phyloP scores from a whole-genome alignment of 2,329 filamentous ascomycete species.

The Aureobasidium sp. region DNA sequence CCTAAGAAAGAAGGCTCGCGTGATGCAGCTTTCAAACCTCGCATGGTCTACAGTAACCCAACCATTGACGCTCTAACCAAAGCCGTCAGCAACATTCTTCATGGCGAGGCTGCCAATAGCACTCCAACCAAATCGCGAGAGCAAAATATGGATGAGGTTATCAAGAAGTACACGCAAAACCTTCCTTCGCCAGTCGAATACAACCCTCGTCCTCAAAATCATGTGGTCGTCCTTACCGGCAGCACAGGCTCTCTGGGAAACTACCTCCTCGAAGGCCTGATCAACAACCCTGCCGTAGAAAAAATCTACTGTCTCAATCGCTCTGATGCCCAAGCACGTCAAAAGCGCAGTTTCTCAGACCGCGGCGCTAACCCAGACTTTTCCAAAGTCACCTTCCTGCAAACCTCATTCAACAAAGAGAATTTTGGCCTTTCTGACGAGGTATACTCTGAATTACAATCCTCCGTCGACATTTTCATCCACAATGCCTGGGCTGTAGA shows the following conservation, averaged over 20 bases:
- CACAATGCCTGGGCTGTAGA: neutral
- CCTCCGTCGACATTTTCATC: neutral
- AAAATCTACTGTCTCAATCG: slow-evolving; percentile 8
- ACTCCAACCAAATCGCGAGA: slow-evolving; percentile 10
- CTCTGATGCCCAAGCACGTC: neutral
- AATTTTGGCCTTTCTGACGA: neutral
- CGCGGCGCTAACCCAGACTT: neutral
- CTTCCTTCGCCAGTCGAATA: neutral
- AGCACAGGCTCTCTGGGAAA: neutral
- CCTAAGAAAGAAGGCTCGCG: slow-evolving; percentile 2
- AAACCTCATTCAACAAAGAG: neutral
- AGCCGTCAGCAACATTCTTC: neutral
- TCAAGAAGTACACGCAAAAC: neutral
- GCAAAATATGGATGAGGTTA: neutral
- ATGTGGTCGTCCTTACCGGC: neutral
- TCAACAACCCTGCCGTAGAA: neutral
- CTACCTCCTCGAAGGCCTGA: neutral
- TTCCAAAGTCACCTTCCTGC: neutral
- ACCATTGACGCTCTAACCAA: neutral
- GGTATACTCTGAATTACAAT: neutral
- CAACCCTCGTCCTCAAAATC: neutral
- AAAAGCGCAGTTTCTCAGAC: neutral
- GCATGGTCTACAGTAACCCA: neutral
- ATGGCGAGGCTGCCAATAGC: slow-evolving; percentile 12
- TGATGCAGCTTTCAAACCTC: slow-evolving; percentile 20